Evolutionary conservation across 2,329 filamentous ascomycete genomes (phyloP), one percentile per base, ranked within the genome.

Genomic region (Venturia effusa): DNA sequence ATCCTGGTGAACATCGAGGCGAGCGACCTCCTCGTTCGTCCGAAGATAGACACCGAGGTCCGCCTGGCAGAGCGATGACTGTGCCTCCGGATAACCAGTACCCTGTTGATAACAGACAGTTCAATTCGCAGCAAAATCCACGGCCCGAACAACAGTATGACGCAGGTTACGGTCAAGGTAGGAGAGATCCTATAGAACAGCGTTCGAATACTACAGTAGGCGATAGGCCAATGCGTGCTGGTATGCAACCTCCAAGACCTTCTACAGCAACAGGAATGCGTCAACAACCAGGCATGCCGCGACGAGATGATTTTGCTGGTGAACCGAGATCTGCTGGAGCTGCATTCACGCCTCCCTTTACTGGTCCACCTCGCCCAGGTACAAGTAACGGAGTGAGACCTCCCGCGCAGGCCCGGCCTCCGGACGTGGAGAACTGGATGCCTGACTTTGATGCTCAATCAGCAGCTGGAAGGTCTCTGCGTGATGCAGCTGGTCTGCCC

Each of bases 381-480:
- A 62, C 61, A 13, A 41, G 37, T 48, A 54, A 64, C n/a, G 62
- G 62, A 27, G 41, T 10, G 2, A 54, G 61, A 43, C 45, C 61
- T 32, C 61, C 61, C 27, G 64, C 63, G 13, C 68, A 64, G 10
- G 69, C 71, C 32, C 71, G 75, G 54, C 77, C 76, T 43, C 74
- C 17, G 22, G 40, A 55, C 22, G 17, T 62, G 24, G 63, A 64
- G 5, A 59, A 40, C 10, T 64, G 27, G 8, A 86, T 87, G 83
- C 84, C 84, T 2, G 82, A 87, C 67, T 87, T 87, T 68, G 83
- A 85, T 69, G 81, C 80, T 2, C 80, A 82, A 66, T 75, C 78
- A n/a, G 71, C 77, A 30, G 41, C 63, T n/a, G 48, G 41, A 17
- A 64, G 68, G n/a, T 39, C 66, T 40, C 59, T 61, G 27, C 66